These are phyloP conservation scores for Phalaenopsis equestris DNA, from an alignment of 106 monocot species.

Conservation along the genomic window DNA sequence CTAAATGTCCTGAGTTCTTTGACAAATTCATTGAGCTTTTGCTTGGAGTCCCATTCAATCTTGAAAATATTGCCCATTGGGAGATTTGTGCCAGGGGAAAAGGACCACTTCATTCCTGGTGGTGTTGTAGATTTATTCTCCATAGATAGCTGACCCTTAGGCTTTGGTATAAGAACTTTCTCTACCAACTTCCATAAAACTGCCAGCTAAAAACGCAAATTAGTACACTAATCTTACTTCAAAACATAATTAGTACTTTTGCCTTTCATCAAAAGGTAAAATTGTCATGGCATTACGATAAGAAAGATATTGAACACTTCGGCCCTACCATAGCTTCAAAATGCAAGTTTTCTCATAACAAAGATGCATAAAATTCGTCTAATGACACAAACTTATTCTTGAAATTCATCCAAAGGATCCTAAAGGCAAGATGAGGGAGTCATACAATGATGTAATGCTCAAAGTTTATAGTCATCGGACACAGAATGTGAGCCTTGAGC, in stretches of 20 bases:
- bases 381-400: background rate
- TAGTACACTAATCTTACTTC: constrained; percentile 18
- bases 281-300: background rate
- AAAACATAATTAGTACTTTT: background rate
- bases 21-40: constrained; percentile 86
- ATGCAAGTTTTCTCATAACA: background rate
- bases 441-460: background rate
- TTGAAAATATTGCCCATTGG: constrained; percentile 36
- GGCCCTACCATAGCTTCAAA: background rate
- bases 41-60: constrained; percentile 61
- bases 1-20: constrained; percentile 77
- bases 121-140: constrained; percentile 31
- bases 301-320: background rate
- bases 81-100: constrained; percentile 74
- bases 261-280: background rate
- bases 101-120: constrained; percentile 70
- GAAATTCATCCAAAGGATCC: background rate
- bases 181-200: constrained; percentile 92
- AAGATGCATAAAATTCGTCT: background rate
- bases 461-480: background rate
- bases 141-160: constrained; percentile 14
- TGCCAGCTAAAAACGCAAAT: constrained; percentile 50
- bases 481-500: background rate
- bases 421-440: background rate
- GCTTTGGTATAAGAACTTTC: constrained; percentile 59